phyloP scores from a whole-genome alignment of 2,329 filamentous ascomycete genomes.

The Colletotrichum sp. region DNA sequence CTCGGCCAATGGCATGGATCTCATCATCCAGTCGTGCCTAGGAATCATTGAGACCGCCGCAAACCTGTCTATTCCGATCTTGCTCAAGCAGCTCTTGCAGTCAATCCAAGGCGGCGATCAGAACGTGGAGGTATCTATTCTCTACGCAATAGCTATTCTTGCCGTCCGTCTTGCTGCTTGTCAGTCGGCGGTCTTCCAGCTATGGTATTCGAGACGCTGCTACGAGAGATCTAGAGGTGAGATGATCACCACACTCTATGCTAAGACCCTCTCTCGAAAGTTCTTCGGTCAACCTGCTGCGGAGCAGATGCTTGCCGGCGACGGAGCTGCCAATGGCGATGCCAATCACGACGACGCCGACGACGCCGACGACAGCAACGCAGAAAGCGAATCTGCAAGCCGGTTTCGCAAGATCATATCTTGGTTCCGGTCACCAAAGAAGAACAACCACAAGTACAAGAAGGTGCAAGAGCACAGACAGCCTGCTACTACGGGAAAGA shows the following conservation, averaged over 20 bases:
- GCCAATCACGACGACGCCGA: constrained; percentile 9
- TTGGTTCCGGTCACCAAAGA: not conserved
- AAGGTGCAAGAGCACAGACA: constrained; percentile 41
- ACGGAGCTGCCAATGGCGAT: constrained; percentile 27
- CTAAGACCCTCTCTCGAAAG: constrained; percentile 76
- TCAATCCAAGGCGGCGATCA: constrained; percentile 63
- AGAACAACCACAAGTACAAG: constrained; percentile 20
- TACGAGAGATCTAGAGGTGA: constrained; percentile 88
- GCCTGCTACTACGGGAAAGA: constrained; percentile 86
- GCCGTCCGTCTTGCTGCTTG: constrained; percentile 63
- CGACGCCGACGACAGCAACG: not conserved
- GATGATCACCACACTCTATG: constrained; percentile 84
- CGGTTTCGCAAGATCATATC: not conserved
- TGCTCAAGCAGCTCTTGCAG: constrained; percentile 74
- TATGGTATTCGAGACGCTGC: constrained; percentile 84
- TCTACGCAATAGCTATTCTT: constrained; percentile 69
- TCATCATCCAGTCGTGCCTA: constrained; percentile 70
- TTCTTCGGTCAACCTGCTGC: constrained; percentile 41
- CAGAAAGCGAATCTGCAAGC: not conserved
- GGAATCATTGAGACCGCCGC: constrained; percentile 64
- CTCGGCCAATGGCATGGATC: constrained; percentile 79
- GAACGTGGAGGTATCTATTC: constrained; percentile 62
- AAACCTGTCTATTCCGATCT: constrained; percentile 66
- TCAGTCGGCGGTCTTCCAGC: constrained; percentile 70
- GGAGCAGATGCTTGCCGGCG: constrained; percentile 24